These are phyloP conservation scores for Lepraria neglecta DNA, from an alignment of 495 filamentous ascomycete genomes.

Conservation along the genomic window DNA sequence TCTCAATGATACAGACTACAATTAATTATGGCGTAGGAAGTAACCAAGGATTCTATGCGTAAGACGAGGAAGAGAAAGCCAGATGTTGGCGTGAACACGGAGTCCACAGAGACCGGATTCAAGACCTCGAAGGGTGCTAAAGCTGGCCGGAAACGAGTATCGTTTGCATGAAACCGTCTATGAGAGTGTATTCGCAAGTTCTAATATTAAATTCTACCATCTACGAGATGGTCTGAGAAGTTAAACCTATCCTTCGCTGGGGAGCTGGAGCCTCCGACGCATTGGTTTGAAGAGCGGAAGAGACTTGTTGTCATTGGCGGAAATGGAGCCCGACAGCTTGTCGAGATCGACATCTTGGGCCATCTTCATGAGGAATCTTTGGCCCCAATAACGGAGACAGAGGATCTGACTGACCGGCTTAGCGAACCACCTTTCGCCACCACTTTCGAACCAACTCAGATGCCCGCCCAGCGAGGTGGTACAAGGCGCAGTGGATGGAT, in stretches of 20 bases:
- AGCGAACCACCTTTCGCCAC: slow-evolving; percentile 78
- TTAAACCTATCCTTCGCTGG: slow-evolving; percentile 7
- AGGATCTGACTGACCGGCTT: slow-evolving; percentile 58
- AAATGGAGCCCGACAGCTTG: not conserved
- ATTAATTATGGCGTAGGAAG: slow-evolving; percentile 43
- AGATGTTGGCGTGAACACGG: slow-evolving; percentile 33
- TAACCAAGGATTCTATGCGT: slow-evolving; percentile 70
- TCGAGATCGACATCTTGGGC: slow-evolving; percentile 48
- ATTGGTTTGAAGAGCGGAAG: slow-evolving; percentile 37
- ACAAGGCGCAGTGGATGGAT: slow-evolving; percentile 75
- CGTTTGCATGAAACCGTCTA: slow-evolving; percentile 60
- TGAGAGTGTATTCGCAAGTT: too few relatives aligned
- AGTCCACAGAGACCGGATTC: slow-evolving; percentile 40
- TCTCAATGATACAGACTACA: too few relatives aligned
- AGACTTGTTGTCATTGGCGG: not conserved
- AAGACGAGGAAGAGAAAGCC: slow-evolving; percentile 60
- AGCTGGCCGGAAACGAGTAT: slow-evolving; percentile 69
- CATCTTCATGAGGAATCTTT: slow-evolving; percentile 49
- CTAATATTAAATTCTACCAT: slow-evolving; percentile 10
- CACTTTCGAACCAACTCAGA: slow-evolving; percentile 84
- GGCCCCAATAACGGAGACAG: too few relatives aligned
- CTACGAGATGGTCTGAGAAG: too few relatives aligned
- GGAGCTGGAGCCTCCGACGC: slow-evolving; percentile 47
- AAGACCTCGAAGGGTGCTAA: slow-evolving; percentile 32
- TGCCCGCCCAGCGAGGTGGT: slow-evolving; percentile 84